Base-by-base conservation (phyloP, 257 asterid genomes). In the Echites panduratus region DNA sequence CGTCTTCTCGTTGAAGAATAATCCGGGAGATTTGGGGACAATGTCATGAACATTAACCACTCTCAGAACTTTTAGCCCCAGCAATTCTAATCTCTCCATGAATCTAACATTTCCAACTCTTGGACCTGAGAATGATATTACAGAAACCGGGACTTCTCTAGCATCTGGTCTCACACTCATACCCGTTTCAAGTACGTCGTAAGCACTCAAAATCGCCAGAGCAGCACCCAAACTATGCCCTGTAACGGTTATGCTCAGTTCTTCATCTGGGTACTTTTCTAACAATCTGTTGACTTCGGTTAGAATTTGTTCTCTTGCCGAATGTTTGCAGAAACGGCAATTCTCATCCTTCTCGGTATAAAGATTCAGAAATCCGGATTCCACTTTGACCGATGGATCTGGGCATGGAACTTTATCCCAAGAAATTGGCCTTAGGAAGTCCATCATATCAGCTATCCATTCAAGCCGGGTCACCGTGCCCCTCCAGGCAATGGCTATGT, bases 81-180 rank as follows among this genome's bases (percentile, higher is more conserved):
- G 50, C 52, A 12, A n/a, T 47, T 85, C 88, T 0, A 72, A 17
- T 47, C 90, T 73, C 62, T 74, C 75, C 68, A 72, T 82, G 75
- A 87, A 87, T 35, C 87, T 82, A 1, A 29, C 52, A 22, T 87
- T 87, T 63, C 92, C 90, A 4, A 87, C 92, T 56, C 92, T 77
- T 9, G 92, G 89, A 4, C 90, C 90, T 0, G 81, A 79, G 29
- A 82, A 87, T 9, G 92, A 78, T 19, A 83, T 76, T 1, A 80
- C 89, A 8, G 82, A 72, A 3, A 84, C 73, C 5, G 86, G 85
- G 12, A 75, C 74, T 1, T 44, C 73, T n/a, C 74, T 66, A 3
- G 78, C 10, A 0, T 78, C 78, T 1, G 54, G 50, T 9, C 43
- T 7, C 7, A 79, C 56, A 19, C 76, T 56, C 44, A 70, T 40